phyloP scores from a whole-genome alignment of 2,329 filamentous ascomycete species.

The Talaromyces sp. region DNA sequence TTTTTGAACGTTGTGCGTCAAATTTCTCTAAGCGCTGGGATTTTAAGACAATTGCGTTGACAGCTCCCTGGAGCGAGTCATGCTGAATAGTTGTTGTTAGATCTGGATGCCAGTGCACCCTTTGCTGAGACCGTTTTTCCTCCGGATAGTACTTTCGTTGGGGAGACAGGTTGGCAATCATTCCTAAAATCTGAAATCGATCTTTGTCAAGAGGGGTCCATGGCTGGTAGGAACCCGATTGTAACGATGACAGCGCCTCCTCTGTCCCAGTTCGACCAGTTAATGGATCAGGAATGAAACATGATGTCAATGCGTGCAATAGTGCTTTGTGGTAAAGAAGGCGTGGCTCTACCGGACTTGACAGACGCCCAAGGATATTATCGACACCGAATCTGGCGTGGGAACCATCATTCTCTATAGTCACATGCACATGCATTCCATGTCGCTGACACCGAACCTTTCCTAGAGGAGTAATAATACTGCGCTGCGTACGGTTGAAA shows the following conservation, averaged over 20 bases:
- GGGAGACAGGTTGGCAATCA: constrained; percentile 33
- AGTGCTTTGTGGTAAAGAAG: constrained; percentile 54
- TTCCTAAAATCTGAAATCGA: constrained; percentile 12
- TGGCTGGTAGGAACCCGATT: constrained; percentile 47
- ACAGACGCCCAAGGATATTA: constrained; percentile 49
- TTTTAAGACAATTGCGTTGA: constrained; percentile 22
- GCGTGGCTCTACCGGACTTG: constrained; percentile 52
- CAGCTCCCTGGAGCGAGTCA: constrained; percentile 20
- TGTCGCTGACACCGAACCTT: constrained; percentile 19
- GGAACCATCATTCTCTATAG: constrained; percentile 24
- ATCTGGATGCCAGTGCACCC: constrained; percentile 34
- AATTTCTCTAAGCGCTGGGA: background rate
- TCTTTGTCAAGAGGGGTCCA: constrained; percentile 35
- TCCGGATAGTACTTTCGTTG: constrained; percentile 40
- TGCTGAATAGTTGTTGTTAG: constrained; percentile 40
- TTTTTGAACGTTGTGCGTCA: background rate
- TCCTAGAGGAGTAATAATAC: constrained; percentile 52
- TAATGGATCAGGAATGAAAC: constrained; percentile 51
- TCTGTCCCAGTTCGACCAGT: constrained; percentile 58
- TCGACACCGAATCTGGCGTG: constrained; percentile 54
- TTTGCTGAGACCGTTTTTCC: constrained; percentile 39
- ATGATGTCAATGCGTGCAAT: constrained; percentile 58
- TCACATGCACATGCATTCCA: constrained; percentile 42
- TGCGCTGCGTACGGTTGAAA: constrained; percentile 37
- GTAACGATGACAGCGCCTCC: constrained; percentile 49